Percentiles rank a stretch among this genome's conserved stretches.
phyloP scores from a whole-genome alignment of 2,329 filamentous ascomycete genomes.

The Allantophomopsis lycopodina region DNA sequence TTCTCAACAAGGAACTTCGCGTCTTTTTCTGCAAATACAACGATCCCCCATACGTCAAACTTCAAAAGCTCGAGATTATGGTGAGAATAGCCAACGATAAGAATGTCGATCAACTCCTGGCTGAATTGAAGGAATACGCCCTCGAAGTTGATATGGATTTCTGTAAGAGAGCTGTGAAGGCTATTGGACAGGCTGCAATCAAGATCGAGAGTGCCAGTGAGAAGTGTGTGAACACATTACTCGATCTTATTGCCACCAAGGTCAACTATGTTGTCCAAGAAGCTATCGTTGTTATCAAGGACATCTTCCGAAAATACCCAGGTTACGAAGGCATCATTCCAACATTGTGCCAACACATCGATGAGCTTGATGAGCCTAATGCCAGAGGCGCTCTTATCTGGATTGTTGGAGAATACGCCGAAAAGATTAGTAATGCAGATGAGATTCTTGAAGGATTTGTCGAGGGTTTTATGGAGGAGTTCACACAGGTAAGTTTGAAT shows the following conservation, averaged over 20 bases:
- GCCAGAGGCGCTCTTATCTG: conserved; percentile 87
- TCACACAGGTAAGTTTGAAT: conserved; percentile 60
- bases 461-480: conserved; percentile 90
- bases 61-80: conserved; percentile 98
- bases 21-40: conserved; percentile 99
- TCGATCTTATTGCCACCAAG: conserved; percentile 92
- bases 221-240: conserved; percentile 84
- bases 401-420: conserved; percentile 98
- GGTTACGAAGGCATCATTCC: conserved; percentile 98
- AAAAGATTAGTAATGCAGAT: conserved; percentile 98
- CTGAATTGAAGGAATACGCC: conserved; percentile 93
- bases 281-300: conserved; percentile 97
- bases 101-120: conserved; percentile 88
- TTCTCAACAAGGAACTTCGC: conserved; percentile 90
- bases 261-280: conserved; percentile 99
- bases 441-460: conserved; percentile 87
- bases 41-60: conserved; percentile 92
- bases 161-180: conserved; percentile 82
- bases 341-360: conserved; percentile 89
- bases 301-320: conserved; percentile 94
- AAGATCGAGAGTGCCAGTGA: conserved; percentile 94
- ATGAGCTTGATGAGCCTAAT: conserved; percentile 89
- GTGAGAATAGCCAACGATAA: conserved; percentile 95
- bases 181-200: conserved; percentile 95
- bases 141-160: conserved; percentile 99